Conservation (phyloP, 495 filamentous ascomycete genomes). For the Tuber microsphaerosporum region DNA sequence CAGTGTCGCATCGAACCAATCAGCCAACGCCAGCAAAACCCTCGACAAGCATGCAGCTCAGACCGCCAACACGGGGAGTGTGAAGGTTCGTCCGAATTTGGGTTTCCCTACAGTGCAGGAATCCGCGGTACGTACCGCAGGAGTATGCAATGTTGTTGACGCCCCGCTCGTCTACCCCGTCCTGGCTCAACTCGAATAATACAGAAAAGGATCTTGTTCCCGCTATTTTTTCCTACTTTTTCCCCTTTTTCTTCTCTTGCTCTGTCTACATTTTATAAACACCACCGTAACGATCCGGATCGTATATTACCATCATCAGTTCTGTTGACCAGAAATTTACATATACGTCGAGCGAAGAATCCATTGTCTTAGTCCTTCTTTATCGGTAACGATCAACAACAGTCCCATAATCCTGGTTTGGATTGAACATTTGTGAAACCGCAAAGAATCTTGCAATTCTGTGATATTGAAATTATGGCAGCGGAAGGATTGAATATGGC, state of each 20-base stretch:
- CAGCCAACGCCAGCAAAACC: constrained; percentile 25
- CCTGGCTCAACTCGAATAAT: not conserved
- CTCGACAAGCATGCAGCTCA: constrained; percentile 8
- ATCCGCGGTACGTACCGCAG: not conserved
- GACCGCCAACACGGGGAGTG: constrained; percentile 6
- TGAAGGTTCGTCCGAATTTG: not conserved
- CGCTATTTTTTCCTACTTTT: constrained; percentile 24
- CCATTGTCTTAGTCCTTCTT: not conserved
- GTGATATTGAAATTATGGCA: constrained; percentile 14
- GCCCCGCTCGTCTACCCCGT: not conserved
- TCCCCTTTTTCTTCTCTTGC: constrained; percentile 1
- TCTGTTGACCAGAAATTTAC: constrained; percentile 33
- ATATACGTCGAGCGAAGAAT: not conserved
- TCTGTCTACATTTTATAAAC: constrained; percentile 17
- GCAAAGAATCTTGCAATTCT: not conserved
- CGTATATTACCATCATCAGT: constrained; percentile 14
- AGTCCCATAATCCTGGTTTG: not conserved
- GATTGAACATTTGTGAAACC: constrained; percentile 1
- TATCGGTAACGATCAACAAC: not conserved
- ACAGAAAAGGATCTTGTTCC: constrained; percentile 21
- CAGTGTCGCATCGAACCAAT: constrained; percentile 15
- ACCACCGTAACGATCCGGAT: constrained; percentile 15
- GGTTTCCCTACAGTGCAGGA: not conserved
- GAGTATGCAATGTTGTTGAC: not conserved
- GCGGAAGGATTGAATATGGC: constrained; percentile 26